Evolutionary conservation across 176 grass and related monocot species (phyloP).

Genomic region (Secale cereale): DNA sequence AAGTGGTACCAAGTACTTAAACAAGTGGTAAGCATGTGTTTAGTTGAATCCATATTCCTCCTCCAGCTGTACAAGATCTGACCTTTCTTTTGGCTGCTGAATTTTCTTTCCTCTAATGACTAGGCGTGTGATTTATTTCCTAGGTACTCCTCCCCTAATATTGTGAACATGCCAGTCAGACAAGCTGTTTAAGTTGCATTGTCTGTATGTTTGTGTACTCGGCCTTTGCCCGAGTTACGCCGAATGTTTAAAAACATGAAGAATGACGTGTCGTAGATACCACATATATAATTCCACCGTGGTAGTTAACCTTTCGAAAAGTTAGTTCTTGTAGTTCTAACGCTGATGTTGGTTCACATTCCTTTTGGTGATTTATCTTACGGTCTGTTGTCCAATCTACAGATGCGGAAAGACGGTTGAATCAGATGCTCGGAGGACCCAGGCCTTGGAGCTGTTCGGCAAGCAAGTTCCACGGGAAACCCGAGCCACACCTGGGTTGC

Average conservation of each 20-base stretch:
- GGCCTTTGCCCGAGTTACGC: not conserved
- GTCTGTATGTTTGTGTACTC: constrained; percentile 2
- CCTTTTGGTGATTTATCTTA: not conserved
- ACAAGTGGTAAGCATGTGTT: constrained; percentile 14
- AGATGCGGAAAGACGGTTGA: constrained; percentile 91
- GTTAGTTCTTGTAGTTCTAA: not conserved
- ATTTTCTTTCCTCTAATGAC: not conserved
- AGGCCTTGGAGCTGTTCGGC: constrained; percentile 56
- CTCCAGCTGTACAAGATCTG: not conserved
- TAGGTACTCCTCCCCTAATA: not conserved
- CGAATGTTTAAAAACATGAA: not conserved
- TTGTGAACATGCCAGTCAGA: not conserved
- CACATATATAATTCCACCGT: not conserved
- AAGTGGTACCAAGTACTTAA: not conserved
- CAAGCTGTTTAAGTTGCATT: constrained; percentile 11
- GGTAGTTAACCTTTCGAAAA: not conserved
- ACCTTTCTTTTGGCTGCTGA: not conserved
- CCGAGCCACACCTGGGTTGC: constrained; percentile 45
- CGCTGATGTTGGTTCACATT: constrained; percentile 12
- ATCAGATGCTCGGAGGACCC: constrained; percentile 71
- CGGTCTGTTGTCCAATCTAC: constrained; percentile 27
- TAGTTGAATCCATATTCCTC: not conserved
- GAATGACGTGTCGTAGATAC: not conserved
- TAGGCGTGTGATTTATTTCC: not conserved
- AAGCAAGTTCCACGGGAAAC: constrained; percentile 75